Base-by-base conservation (phyloP, 768 basidiomycete species). In the Hydnomerulius pinastri region DNA sequence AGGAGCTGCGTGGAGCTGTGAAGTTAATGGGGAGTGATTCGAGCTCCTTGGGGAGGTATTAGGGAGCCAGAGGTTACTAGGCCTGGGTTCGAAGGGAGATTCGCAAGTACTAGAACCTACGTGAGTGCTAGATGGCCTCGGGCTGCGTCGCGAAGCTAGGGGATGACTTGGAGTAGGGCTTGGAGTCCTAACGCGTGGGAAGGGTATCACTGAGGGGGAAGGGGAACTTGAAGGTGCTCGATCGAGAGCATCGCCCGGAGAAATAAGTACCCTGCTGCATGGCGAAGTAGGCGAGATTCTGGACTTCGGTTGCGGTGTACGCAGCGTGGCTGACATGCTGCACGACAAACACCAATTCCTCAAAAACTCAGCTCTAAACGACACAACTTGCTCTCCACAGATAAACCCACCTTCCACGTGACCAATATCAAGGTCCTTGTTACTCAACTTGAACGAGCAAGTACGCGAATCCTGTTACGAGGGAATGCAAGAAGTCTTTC, bases 271-370 rank as follows among this genome's bases (percentile, higher is more conserved):
- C 1, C 47, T 47, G 18, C 27, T 30, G 48, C 46, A 50, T 43
- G 36, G 17, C 29, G 41, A 36, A 25, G 43, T 23, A 6, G 47
- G n/a, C 11, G 37, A 55, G 38, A 24, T 33, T 35, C 39, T 35
- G 18, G 30, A 8, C 44, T 30, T 50, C 43, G 2, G 53, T 55
- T 55, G 65, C 48, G 61, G 62, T 61, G 64, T 59, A 1, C 50
- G 53, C 8, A 37, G 64, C 64, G 63, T 66, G 65, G 65, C 25
- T 49, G 58, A 67, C 65, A 66, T 65, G 63, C 61, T 61, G 63
- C 63, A 65, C 56, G 49, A 39, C 56, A 20, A 51, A 17, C 48
- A 40, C 40, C 43, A 48, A n/a, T n/a, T n/a, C n/a, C n/a, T n/a
- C n/a, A n/a, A n/a, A n/a, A n/a, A n/a, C n/a, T 47, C 38, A 40